Base-by-base conservation (phyloP, 441 rosid species). In the Erodium trifolium region DNA sequence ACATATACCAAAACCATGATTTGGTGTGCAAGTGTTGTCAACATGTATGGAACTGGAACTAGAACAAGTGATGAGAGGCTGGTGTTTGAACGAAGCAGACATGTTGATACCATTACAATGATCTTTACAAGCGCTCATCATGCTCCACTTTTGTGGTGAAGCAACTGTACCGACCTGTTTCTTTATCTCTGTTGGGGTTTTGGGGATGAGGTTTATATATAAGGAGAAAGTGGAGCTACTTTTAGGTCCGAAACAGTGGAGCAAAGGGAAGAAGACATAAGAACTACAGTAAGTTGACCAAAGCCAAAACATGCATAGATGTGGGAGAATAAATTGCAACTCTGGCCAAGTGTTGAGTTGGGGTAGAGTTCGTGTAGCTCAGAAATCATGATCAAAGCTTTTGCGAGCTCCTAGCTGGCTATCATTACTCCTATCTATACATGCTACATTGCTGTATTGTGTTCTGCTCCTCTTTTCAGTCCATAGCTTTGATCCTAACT, bases 271-370 rank as follows among this genome's bases (percentile, higher is more conserved):
- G 31, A 59, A 59, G 63, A 59, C 63, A 60, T 23, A 60, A 60
- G 10, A 60, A 9, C 65, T 60, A 60, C 65, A 60, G 35, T 60
- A 60, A 12, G 65, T 60, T 60, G 65, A 60, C 65, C 65, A 60
- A 18, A 18, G 65, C 65, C 65, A 60, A 60, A 60, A 60, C 35
- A 19, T 19, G 63, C 31, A 59, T 18, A 59, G 13, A 59, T 59
- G 14, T 18, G 7, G 63, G 63, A 59, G 63, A 18, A 18, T 10
- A 59, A 9, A 57, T 60, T 37, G 41, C 5, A 37, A 37, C 9
- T 37, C 41, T 2, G 41, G 41, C 41, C 41, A 37, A 37, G 41
- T 37, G 41, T 37, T 37, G 41, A 37, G 41, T 5, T 37, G 41
- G 41, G 41, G 34, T 31, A 37, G 8, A 4, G 41, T 37, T 5